phyloP scores from a whole-genome alignment of 2,329 filamentous ascomycete genomes.

The Parastagonospora nodorum region DNA sequence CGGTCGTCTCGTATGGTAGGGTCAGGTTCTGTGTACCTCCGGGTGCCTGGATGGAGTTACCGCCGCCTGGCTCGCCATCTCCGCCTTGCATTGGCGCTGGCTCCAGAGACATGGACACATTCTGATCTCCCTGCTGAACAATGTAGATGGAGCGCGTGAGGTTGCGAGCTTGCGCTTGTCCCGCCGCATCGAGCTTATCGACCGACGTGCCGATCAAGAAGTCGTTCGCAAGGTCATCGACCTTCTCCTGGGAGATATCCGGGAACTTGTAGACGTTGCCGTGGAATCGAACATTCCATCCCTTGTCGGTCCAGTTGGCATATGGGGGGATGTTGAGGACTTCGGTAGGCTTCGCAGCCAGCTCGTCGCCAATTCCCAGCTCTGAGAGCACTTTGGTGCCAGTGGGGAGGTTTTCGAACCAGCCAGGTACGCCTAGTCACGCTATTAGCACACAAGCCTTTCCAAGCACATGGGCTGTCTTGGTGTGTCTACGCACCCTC shows the following conservation, averaged over 20 bases:
- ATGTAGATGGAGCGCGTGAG: conserved; percentile 74
- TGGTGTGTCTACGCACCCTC: conserved; percentile 31
- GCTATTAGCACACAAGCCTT: conserved; percentile 26
- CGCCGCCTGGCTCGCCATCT: conserved; percentile 54
- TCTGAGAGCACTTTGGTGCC: conserved; percentile 65
- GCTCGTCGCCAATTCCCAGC: conserved; percentile 64
- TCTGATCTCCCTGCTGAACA: conserved; percentile 70
- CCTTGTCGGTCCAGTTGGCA: conserved; percentile 77
- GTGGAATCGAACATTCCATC: conserved; percentile 77
- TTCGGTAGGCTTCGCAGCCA: conserved; percentile 69
- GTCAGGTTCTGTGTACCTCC: conserved; percentile 68
- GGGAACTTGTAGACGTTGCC: conserved; percentile 84
- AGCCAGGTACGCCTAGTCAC: conserved; percentile 62
- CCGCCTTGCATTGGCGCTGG: conserved; percentile 63
- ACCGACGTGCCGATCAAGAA: conserved; percentile 72
- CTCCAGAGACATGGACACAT: conserved; percentile 67
- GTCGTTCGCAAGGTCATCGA: conserved; percentile 71
- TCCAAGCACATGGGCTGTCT: conserved; percentile 9
- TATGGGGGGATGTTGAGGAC: conserved; percentile 70
- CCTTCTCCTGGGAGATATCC: conserved; percentile 65
- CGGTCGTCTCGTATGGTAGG: conserved; percentile 69
- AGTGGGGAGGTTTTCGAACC: conserved; percentile 67
- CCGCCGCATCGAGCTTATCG: conserved; percentile 59
- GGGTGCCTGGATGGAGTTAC: conserved; percentile 56
- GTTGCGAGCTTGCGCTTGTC: conserved; percentile 73